Base-by-base conservation (phyloP, 495 filamentous ascomycete species). In the Aspergillus nidulans region DNA sequence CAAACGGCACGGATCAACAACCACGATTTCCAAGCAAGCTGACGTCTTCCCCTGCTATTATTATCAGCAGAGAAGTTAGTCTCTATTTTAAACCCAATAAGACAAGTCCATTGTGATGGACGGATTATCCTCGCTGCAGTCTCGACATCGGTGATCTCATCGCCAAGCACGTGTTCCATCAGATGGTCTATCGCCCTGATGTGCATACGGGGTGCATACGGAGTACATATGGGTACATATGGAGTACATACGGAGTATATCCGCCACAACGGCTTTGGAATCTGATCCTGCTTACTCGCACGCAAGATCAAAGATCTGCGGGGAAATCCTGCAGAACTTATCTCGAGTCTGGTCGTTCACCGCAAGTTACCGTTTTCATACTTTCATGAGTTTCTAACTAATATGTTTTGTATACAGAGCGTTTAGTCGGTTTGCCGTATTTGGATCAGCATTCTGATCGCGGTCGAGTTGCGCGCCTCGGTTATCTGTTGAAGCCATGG, bases 1-100 rank as follows among this genome's bases (percentile, higher is more conserved):
- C 49, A 52, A 52, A 40, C 49, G 5, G 21, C 21, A 32, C 34
- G 10, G 34, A 50, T 50, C 48, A 42, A 42, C 36, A 52, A 52
- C 18, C 46, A 21, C 30, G 25, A 47, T 34, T 36, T 28, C 47
- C 47, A 38, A 23, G 25, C 4, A 26, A 23, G 25, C 45, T 48
- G 45, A 48, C 45, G 45, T 48, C 25, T 48, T 32, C 34, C 45
- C 30, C 9, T 48, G 26, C 45, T 34, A 34, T 34, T 18, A 48
- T 48, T 48, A 30, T 47, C 25, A 12, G 9, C 30, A 12, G 30
- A 34, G 30, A 6, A 7, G 4, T n/a, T 34, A 12, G 30, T 34
- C 30, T 12, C 8, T 12, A 34, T 34, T 6, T 34, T 6, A 1
- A 47, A 18, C 21, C 24, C 23, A 39, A 39, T 39, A 39, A 39